A percentile compares a stretch with the other conserved stretches of the same genome.
These are phyloP conservation scores for Biscogniauxia marginata DNA, from an alignment of 2,329 filamentous ascomycete species.

Conservation along the genomic window DNA sequence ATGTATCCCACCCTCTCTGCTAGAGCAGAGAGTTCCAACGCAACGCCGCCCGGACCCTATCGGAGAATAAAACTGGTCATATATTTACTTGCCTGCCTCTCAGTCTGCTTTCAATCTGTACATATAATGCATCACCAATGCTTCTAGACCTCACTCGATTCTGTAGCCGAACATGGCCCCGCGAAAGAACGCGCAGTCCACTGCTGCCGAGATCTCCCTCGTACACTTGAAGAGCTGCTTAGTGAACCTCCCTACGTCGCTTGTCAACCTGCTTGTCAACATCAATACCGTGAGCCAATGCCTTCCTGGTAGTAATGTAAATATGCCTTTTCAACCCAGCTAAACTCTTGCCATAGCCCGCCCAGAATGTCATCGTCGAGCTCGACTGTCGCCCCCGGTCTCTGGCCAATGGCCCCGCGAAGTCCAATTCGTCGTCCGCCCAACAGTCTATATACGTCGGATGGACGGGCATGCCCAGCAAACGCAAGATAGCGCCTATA, in stretches of 20 bases:
- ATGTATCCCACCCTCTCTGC: not conserved
- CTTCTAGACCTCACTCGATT: not conserved
- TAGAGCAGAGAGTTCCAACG: not conserved
- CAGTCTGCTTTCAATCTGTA: not conserved
- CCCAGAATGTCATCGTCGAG: slow-evolving; percentile 95
- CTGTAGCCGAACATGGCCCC: slow-evolving; percentile 26
- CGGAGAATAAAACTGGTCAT: not conserved
- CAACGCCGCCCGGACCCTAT: not conserved
- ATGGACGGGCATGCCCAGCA: slow-evolving; percentile 98
- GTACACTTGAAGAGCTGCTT: slow-evolving; percentile 91
- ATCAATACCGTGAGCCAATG: slow-evolving; percentile 75
- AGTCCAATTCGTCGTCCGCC: slow-evolving; percentile 43
- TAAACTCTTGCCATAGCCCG: slow-evolving; percentile 55
- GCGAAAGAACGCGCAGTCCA: slow-evolving; percentile 58
- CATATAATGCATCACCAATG: slow-evolving; percentile 1
- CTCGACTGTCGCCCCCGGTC: slow-evolving; percentile 68
- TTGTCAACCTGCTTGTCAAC: slow-evolving; percentile 83
- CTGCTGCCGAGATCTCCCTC: slow-evolving; percentile 79
- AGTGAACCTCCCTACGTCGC: slow-evolving; percentile 82
- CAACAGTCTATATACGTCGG: slow-evolving; percentile 80
- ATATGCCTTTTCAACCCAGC: not conserved
- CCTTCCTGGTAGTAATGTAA: slow-evolving; percentile 5
- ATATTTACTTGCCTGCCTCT: not conserved
- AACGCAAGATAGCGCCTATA: slow-evolving; percentile 71
- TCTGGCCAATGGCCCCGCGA: slow-evolving; percentile 39